Evolutionary conservation across 2,329 filamentous ascomycete species (phyloP), one percentile per base, ranked within the genome.

Genomic region (Rutstroemia sp.): DNA sequence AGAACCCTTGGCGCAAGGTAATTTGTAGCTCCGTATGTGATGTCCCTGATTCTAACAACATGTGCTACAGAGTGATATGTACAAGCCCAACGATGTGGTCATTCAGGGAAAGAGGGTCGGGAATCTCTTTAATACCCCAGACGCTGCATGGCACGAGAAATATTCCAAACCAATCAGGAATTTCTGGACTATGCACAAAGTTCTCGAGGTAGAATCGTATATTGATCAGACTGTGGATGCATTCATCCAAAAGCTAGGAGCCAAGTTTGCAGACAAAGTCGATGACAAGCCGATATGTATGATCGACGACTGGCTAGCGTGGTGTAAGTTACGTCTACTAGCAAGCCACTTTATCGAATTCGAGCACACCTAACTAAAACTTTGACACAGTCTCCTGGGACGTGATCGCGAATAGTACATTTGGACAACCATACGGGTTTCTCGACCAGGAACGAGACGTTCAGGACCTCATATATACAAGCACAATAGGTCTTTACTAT

Each of bases 1-100:
- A 23, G 75, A 78, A 63, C 70, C 72, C 65, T 21, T 54, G 51
- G 44, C 51, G 38, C 10, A 54, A 54, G 30, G 23, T 48, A 48
- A 6, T 14, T 48, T 34, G 30, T 34, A 34, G 30, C 30, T 34
- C 30, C 1, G 9, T 34, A 34, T 4, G 1, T 34, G 4, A 12
- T 34, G 30, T 30, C 19, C 42, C 17, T 10, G 9, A 16, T 5
- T 27, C 34, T 54, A 17, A 48, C 17, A 40, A 2, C 2, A 19
- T 30, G 4, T 4, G 47, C 1, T 4, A 17, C 42, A 48, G 44
- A 40, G n/a, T 27, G 51, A 40, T 4, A 54, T 54, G 44, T 54
- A 48, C 17, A 47, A 10, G 36, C 44, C 42, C 14, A 48, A 30
- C 39, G 21, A 48, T 19, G 34, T n/a, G 1, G 9, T 54, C 8